Percentiles rank a stretch among this genome's conserved stretches.
Conservation (phyloP, 1,284 basidiomycete species). For the Tausonia pullulans region DNA sequence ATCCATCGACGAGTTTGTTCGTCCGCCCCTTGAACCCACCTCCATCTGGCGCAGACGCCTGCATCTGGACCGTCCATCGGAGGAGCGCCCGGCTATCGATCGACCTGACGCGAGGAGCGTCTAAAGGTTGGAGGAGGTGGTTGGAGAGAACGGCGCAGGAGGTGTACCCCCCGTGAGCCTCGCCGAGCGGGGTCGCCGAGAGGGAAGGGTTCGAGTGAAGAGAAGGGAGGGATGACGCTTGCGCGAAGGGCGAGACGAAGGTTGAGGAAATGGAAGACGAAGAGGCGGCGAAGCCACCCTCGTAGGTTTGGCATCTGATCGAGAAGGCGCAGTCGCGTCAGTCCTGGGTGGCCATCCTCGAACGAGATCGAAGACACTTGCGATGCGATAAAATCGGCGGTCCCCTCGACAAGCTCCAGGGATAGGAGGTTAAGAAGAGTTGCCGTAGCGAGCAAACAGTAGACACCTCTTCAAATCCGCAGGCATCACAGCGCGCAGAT, state of each 20-base stretch:
- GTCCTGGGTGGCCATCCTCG: background rate
- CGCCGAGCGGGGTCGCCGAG: slow-evolving; percentile 54
- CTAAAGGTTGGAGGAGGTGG: slow-evolving; percentile 49
- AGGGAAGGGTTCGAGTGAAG: slow-evolving; percentile 35
- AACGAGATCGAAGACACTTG: slow-evolving; percentile 5
- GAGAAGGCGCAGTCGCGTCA: background rate
- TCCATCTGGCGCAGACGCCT: slow-evolving; percentile 69
- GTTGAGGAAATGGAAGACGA: slow-evolving; percentile 38
- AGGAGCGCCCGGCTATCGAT: slow-evolving; percentile 48
- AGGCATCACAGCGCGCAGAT: background rate
- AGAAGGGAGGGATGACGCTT: slow-evolving; percentile 21
- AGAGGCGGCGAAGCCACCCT: slow-evolving; percentile 85
- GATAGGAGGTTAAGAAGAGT: slow-evolving; percentile 70
- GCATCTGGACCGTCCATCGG: slow-evolving; percentile 79
- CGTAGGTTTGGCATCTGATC: slow-evolving; percentile 87
- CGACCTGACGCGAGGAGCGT: slow-evolving; percentile 39
- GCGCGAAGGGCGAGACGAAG: slow-evolving; percentile 15
- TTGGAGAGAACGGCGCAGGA: slow-evolving; percentile 82
- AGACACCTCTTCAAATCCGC: slow-evolving; percentile 46
- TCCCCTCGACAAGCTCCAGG: slow-evolving; percentile 58
- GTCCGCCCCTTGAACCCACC: slow-evolving; percentile 89
- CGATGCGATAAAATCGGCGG: slow-evolving; percentile 39
- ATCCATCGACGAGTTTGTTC: slow-evolving; percentile 97
- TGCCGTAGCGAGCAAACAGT: slow-evolving; percentile 62
- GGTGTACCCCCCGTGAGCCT: slow-evolving; percentile 96